Base-by-base conservation (phyloP, 495 filamentous ascomycete genomes). In the Articulospora tetracladia region DNA sequence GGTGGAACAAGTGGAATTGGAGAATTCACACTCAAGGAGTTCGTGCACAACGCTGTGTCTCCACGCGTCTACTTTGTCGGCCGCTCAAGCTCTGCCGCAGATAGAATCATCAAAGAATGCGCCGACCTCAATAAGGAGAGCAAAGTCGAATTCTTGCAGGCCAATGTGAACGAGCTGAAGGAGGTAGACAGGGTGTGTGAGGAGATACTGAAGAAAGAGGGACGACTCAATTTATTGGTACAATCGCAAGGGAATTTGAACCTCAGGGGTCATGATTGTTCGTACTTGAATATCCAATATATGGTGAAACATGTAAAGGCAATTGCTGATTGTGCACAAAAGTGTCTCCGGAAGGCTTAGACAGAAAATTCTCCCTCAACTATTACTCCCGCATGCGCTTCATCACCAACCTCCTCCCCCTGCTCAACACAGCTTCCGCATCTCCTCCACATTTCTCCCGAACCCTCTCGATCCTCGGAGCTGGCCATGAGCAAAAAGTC, bases 1-100 rank as follows among this genome's bases (percentile, higher is more conserved):
- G 76, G 78, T 27, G 78, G 69, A 32, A 79, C 77, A 2, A 69
- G 68, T 46, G 76, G 76, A 27, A 76, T 78, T 52, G 73, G 74
- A 23, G 70, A 72, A 61, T 68, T 57, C 50, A 76, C 76, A n/a
- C 68, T 70, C 3, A 70, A 72, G 41, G 74, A 72, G 27, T 72
- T 78, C 44, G 74, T 74, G 34, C 58, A 65, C 26, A 70, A 73
- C 36, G 70, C 70, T 1, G 57, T 59, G 3, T 57, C 61, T 7
- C 75, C 76, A 0, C 61, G 64, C 1, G 66, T 75, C 22, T 78
- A 77, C 53, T 61, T 78, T 27, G 63, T 78, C 26, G 76, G 76
- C 20, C 62, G 79, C n/a, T 77, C 70, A 62, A 66, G 74, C 52
- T 55, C 55, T 10, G 66, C 66, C 41, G 73, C 71, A 57, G 73